Conservation (phyloP, 2,329 filamentous ascomycete species). For the Aspergillus novoparasiticus region DNA sequence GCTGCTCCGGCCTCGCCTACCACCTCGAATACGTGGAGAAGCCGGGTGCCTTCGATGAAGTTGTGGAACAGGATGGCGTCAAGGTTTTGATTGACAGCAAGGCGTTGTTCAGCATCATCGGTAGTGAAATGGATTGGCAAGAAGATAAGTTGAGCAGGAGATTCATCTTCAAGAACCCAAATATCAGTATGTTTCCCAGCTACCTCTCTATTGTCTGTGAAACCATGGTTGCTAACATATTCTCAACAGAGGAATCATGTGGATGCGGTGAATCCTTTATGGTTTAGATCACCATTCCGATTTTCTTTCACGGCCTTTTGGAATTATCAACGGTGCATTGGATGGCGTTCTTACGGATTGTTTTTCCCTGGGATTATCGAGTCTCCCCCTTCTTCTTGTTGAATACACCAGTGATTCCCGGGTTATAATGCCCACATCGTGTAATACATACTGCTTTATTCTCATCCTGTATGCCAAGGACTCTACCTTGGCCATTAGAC, state of each 20-base stretch:
- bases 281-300: conserved; percentile 52
- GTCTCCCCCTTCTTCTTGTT: conserved; percentile 13
- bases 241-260: conserved; percentile 83
- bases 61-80: conserved; percentile 93
- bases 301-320: conserved; percentile 16
- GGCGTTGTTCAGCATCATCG: conserved; percentile 95
- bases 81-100: conserved; percentile 97
- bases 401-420: conserved; percentile 23
- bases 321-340: conserved; percentile 37
- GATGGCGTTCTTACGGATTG: conserved; percentile 35
- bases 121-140: conserved; percentile 98
- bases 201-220: not conserved
- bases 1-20: conserved; percentile 91
- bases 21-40: conserved; percentile 95
- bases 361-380: conserved; percentile 8
- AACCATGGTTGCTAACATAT: conserved; percentile 23
- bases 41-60: conserved; percentile 83
- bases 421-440: conserved; percentile 13
- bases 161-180: conserved; percentile 95
- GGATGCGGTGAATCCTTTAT: conserved; percentile 97
- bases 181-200: conserved; percentile 79
- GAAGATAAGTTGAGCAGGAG: conserved; percentile 91
- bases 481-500: not conserved
- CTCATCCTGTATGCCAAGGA: conserved; percentile 6
- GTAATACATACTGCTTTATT: conserved; percentile 13